Conservation (phyloP, 768 basidiomycete species). For the Termitomyces sp. region DNA sequence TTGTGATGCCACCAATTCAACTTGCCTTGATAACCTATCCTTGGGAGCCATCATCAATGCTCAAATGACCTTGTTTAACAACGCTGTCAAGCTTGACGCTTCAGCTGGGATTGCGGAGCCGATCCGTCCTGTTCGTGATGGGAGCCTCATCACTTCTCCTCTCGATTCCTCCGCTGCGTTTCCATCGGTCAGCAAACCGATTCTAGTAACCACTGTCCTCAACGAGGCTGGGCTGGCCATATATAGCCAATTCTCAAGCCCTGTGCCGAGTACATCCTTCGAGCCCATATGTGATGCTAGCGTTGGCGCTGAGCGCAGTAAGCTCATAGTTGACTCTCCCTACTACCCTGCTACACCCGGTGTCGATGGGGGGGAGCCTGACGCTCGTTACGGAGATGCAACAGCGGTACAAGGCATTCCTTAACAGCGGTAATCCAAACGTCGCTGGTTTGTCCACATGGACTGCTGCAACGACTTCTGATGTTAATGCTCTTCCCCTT, state of each 20-base stretch:
- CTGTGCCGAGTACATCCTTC: conserved; percentile 37
- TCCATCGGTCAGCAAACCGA: conserved; percentile 55
- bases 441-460: conserved; percentile 44
- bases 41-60: conserved; percentile 48
- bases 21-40: conserved; percentile 49
- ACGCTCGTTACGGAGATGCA: conserved; percentile 66
- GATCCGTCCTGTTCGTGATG: conserved; percentile 64
- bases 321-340: conserved; percentile 35
- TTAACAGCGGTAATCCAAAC: conserved; percentile 60
- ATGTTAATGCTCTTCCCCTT: conserved; percentile 55
- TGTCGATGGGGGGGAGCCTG: conserved; percentile 28
- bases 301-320: conserved; percentile 44
- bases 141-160: conserved; percentile 61
- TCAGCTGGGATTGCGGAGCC: conserved; percentile 52
- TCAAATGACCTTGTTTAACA: conserved; percentile 39
- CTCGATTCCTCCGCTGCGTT: conserved; percentile 58
- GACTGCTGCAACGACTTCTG: conserved; percentile 43
- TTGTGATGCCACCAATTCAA: conserved; percentile 39
- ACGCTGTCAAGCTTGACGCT: conserved; percentile 41
- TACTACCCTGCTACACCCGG: conserved; percentile 37
- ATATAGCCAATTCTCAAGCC: conserved; percentile 34
- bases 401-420: conserved; percentile 62
- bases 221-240: conserved; percentile 72
- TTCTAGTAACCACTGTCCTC: conserved; percentile 66
- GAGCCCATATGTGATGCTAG: conserved; percentile 30